Conservation (phyloP, 140 eudicot genomes). For the Senecio squalidus region DNA sequence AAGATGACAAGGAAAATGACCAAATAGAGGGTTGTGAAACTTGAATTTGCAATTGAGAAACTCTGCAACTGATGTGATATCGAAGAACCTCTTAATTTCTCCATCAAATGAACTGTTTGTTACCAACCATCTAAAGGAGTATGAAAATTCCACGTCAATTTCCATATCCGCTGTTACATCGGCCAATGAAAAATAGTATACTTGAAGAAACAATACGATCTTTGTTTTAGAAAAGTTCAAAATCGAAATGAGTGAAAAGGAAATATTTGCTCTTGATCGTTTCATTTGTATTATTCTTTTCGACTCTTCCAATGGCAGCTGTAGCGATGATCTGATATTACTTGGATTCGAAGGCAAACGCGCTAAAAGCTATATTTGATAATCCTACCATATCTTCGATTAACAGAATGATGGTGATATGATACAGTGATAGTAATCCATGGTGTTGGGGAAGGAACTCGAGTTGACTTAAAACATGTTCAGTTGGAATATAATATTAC, state of each 20-base stretch:
- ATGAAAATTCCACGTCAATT: slow-evolving; percentile 27
- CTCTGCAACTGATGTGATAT: slow-evolving; percentile 8
- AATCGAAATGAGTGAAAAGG: slow-evolving; percentile 25
- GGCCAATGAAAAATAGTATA: not conserved
- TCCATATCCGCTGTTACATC: slow-evolving; percentile 31
- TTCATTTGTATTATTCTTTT: not conserved
- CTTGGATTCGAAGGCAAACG: too few species aligned
- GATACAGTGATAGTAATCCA: too few species aligned
- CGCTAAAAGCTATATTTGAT: too few species aligned
- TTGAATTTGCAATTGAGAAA: slow-evolving; percentile 24
- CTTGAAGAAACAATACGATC: slow-evolving; percentile 21
- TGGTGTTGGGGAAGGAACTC: too few species aligned
- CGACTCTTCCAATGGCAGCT: slow-evolving; percentile 20
- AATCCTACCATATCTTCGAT: too few species aligned
- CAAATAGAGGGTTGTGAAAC: slow-evolving; percentile 27
- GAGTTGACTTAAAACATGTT: too few species aligned
- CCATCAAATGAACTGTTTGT: slow-evolving; percentile 25
- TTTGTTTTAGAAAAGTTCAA: slow-evolving; percentile 21
- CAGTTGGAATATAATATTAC: too few species aligned
- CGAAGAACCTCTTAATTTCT: slow-evolving; percentile 2
- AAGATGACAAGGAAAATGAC: slow-evolving; percentile 21
- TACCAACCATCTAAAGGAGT: slow-evolving; percentile 24
- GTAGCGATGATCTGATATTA: too few species aligned
- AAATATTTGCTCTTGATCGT: slow-evolving; percentile 14
- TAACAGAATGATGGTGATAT: too few species aligned